Base-by-base conservation (phyloP, 352 stramenopile species). In the Phytopythium litorale region DNA sequence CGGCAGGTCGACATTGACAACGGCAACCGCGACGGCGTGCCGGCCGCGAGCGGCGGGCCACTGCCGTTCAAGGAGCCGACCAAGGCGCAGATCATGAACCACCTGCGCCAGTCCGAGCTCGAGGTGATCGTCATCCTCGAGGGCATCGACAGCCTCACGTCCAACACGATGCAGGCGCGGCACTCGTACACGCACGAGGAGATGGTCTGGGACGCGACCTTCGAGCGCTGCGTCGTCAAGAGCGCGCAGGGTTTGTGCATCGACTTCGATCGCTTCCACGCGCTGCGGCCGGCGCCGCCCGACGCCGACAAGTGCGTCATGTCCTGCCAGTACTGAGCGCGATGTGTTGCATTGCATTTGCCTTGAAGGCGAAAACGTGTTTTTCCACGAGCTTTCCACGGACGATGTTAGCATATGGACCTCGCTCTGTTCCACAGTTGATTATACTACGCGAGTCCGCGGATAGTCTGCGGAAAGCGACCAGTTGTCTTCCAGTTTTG, bases 91-190 rank as follows among this genome's bases (percentile, higher is more conserved):
- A 91, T 95, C 56, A 70, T 79, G 63, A 76, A 79, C 45, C 87
- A 95, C 53, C 32, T 96, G 25, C 69, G 65, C 54, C 74, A 77
- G 43, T 84, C 81, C 7, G 81, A 90, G 54, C 66, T 96, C 3
- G 87, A 96, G 58, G 81, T 96, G 21, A 70, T 96, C 46, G 84
- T 83, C 19, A 77, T 96, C 16, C 71, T 96, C 33, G 87, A 96
- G 57, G 87, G 87, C 37, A 92, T 92, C 57, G 87, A 96, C 50
- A 84, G 79, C 37, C 91, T 81, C 33, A 96, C 87, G 35, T 92
- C 83, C 50, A 93, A 92, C 70, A 96, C 87, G 21, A 96, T 93
- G 84, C 87, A 96, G 58, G 87, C 81, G 13, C 79, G 84, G 13
- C 79, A 91, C 58, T 95, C 86, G 33, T 93, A 92, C 73, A 91